Evolutionary conservation across 1,284 basidiomycete genomes (phyloP), one percentile per base, ranked within the genome.

Genomic region (Malassezia cuniculi): DNA sequence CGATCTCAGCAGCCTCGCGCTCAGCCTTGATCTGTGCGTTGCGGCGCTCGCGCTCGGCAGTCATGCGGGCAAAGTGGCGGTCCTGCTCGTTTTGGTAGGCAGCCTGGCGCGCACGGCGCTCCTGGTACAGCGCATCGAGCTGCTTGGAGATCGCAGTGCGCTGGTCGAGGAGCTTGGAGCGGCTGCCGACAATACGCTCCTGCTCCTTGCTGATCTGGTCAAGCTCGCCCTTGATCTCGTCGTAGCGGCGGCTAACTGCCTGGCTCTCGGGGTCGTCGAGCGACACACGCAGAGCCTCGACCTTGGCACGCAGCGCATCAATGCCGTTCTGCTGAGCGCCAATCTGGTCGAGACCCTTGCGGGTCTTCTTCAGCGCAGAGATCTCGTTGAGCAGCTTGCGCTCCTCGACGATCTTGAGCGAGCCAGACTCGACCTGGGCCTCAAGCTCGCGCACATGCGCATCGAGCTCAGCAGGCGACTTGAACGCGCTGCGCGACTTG

Each of bases 301-400:
- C 54, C 49, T 75, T 69, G 9, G 71, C 72, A 44, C 80, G 79
- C 69, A 89, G 83, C 8, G 75, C 75, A 40, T 93, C 85, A 55
- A 99, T 93, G 14, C 76, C 62, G 0, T 78, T 75, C 60, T 86
- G 80, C 34, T 82, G 76, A 1, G 37, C 28, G 28, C 48, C 50
- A 36, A 65, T 51, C 35, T 38, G 44, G 30, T 65, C 63, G 20
- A 65, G 52, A 17, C 36, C 34, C 34, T 55, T 59, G 28, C 57
- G 54, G 36, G 52, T 39, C 38, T 57, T 58, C 35, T 74, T 72
- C 19, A 65, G 52, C 68, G 87, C 82, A 36, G 55, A 63, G 55
- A 99, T 93, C 61, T 97, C 90, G 55, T 78, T 76, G 15, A 99
- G 74, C 5, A 89, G 85, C 52, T 85, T 80, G 71, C 94, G 95